Conservation (phyloP, 2,329 filamentous ascomycete species). For the Ramularia endophylla region DNA sequence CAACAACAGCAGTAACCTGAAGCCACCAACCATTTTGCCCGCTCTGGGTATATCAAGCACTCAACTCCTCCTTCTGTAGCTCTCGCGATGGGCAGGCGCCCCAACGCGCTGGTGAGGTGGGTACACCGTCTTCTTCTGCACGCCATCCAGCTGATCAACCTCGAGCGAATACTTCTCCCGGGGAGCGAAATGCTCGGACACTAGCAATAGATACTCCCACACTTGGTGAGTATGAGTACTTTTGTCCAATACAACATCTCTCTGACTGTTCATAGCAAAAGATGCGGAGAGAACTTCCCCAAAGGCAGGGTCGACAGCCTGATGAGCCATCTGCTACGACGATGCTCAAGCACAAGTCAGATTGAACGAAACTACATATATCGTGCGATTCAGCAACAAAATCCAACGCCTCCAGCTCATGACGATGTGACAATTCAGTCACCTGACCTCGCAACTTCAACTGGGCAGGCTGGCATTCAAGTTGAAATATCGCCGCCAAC, state of each 20-base stretch:
- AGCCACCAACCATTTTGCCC: no score
- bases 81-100: no score
- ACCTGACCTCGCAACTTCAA: no score
- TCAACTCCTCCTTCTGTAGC: no score
- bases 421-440: no score
- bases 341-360: constrained; percentile 61
- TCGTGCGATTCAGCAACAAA: constrained; percentile 42
- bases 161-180: constrained; percentile 75
- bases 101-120: no score
- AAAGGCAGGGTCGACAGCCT: constrained; percentile 84
- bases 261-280: constrained; percentile 4
- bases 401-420: neutral
- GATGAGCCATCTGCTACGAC: constrained; percentile 75
- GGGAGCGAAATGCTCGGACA: constrained; percentile 78
- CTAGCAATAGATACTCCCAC: constrained; percentile 86
- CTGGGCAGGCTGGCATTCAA: no score
- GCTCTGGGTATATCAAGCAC: no score
- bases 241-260: constrained; percentile 1
- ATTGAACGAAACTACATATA: constrained; percentile 49
- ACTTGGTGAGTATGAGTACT: constrained; percentile 51
- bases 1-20: no score
- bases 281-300: constrained; percentile 51
- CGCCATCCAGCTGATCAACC: constrained; percentile 33
- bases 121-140: no score
- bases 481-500: no score